Base-by-base conservation (phyloP, 371 early-diverging fungal genomes). In the Mycotypha africana region DNA sequence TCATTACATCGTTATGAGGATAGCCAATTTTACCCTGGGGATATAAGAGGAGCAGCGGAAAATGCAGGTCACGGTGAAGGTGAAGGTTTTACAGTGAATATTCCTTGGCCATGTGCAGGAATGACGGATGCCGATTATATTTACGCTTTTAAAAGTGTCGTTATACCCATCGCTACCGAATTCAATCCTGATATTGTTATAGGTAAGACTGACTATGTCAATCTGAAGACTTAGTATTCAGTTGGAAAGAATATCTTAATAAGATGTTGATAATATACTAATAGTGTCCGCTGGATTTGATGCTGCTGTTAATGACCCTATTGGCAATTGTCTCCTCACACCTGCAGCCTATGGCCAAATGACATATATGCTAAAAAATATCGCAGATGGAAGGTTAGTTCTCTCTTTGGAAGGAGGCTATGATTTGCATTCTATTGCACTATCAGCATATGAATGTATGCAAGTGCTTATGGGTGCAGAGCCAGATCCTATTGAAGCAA, bases 231-330 rank as follows among this genome's bases (percentile, higher is more conserved):
- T n/a, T n/a, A n/a, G n/a, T n/a, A n/a, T n/a, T n/a, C n/a, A n/a
- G n/a, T n/a, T n/a, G n/a, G n/a, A n/a, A n/a, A n/a, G n/a, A n/a
- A n/a, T n/a, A n/a, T n/a, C n/a, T n/a, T n/a, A n/a, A n/a, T n/a
- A n/a, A n/a, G n/a, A n/a, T 9, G 1, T 20, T 3, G 12, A 5
- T 28, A 8, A 28, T 28, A 28, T 37, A 19, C n/a, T 37, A 14
- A 14, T 22, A 77, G 89, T 92, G 8, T 86, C 91, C 3, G 84
- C 91, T 25, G 97, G 97, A 2, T 96, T 95, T 51, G 97, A 96
- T 62, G 92, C 93, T 2, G 94, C 93, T 1, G 19, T 47, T 49
- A 80, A 88, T 25, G 97, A 96, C 56, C 85, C 82, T 17, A 78
- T 94, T 24, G 97, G 97, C 12, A 78, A 78, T 49, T 92, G 90